phyloP scores from a whole-genome alignment of 2,329 filamentous ascomycete genomes.

The Exophiala sideris region DNA sequence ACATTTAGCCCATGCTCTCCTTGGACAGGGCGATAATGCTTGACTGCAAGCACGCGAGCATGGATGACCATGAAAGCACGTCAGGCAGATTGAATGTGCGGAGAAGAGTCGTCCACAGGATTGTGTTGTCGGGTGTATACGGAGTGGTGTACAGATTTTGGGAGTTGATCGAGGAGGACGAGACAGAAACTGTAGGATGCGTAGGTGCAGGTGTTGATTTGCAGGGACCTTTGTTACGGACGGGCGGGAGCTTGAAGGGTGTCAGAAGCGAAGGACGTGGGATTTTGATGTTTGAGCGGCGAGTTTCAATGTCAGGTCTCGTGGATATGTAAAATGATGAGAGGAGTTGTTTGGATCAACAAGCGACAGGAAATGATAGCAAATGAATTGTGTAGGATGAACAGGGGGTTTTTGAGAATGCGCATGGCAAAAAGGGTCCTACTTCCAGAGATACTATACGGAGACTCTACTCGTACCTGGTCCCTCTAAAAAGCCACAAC shows the following conservation, averaged over 20 bases:
- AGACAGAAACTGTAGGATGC: conserved; percentile 4
- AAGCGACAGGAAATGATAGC: too few species aligned
- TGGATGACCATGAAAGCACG: not conserved
- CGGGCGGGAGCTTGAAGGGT: not conserved
- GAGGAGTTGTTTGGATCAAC: too few species aligned
- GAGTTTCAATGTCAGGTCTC: too few species aligned
- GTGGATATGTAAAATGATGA: too few species aligned
- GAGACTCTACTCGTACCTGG: too few species aligned
- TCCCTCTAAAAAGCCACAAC: too few species aligned
- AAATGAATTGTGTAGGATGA: too few species aligned
- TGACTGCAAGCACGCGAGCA: conserved; percentile 21
- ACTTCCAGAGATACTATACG: too few species aligned
- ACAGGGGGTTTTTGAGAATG: too few species aligned
- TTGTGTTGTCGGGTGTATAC: conserved; percentile 19
- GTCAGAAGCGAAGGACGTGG: not conserved
- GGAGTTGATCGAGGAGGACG: conserved; percentile 1
- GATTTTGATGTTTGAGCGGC: too few species aligned
- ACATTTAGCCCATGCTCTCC: conserved; percentile 11
- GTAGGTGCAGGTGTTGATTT: not conserved
- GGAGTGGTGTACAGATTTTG: conserved; percentile 5
- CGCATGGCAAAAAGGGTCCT: too few species aligned
- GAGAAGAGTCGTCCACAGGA: conserved; percentile 8
- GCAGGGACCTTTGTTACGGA: not conserved
- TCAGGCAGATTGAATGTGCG: conserved; percentile 17
- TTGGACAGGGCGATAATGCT: conserved; percentile 4